These are phyloP conservation scores for Medicago lupulina DNA, from an alignment of 306 rosid genomes.

Conservation along the genomic window DNA sequence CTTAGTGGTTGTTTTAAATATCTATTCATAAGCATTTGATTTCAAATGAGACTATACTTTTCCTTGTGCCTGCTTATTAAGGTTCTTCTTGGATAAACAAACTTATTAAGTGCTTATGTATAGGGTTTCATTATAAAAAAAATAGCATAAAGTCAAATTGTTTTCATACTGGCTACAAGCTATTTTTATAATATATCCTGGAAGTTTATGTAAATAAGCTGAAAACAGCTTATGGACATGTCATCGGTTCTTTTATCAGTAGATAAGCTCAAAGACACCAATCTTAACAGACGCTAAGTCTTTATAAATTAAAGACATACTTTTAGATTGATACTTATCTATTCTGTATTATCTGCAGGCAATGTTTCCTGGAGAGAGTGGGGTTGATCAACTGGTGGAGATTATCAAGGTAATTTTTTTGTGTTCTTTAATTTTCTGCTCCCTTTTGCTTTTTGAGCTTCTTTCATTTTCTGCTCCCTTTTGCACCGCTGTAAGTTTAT, in stretches of 20 bases:
- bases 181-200: no score
- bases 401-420: constrained; percentile 76
- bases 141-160: neutral
- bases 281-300: no score
- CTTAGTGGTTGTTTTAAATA: neutral
- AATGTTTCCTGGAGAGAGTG: constrained; percentile 95
- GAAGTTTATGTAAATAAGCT: no score
- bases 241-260: no score
- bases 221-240: no score
- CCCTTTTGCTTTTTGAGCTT: constrained; percentile 1
- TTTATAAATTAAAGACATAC: neutral
- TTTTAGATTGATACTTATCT: constrained; percentile 37
- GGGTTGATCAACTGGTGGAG: constrained; percentile 96
- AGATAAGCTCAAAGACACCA: no score
- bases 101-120: no score
- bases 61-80: no score
- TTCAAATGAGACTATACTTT: neutral
- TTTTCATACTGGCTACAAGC: no score
- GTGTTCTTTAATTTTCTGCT: neutral
- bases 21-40: constrained; percentile 1
- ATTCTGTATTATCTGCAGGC: constrained; percentile 67
- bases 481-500: constrained; percentile 80
- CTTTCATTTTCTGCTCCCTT: constrained; percentile 27
- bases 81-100: no score
- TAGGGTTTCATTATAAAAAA: no score